Evolutionary conservation across 306 rosid species (phyloP).

Genomic region (Luffa aegyptiaca): DNA sequence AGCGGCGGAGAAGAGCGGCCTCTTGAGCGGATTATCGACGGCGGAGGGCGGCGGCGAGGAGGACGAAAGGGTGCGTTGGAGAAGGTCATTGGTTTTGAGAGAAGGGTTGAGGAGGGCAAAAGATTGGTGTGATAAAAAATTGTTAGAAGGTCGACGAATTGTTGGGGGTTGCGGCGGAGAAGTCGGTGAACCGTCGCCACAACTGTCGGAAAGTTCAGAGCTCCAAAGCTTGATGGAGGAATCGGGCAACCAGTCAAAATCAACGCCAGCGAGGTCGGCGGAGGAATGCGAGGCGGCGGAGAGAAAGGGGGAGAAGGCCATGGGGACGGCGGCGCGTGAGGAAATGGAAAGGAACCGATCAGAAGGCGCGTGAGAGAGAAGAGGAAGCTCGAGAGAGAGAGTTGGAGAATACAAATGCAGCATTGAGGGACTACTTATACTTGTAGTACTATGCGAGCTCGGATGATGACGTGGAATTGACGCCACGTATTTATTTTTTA

Average conservation of each 20-base stretch:
- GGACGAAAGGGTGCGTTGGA: constrained; percentile 26
- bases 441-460: constrained; percentile 2
- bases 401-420: not conserved
- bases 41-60: constrained; percentile 29
- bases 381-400: not conserved
- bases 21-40: constrained; percentile 10
- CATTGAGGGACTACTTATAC: constrained; percentile 8
- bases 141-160: not conserved
- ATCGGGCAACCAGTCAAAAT: constrained; percentile 29
- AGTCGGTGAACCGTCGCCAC: constrained; percentile 49
- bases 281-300: constrained; percentile 8
- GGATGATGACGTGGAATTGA: constrained; percentile 51
- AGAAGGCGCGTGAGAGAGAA: not conserved
- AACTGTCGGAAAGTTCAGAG: constrained; percentile 30
- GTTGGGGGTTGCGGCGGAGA: constrained; percentile 20
- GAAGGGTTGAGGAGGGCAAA: constrained; percentile 33
- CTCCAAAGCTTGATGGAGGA: constrained; percentile 27
- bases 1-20: constrained; percentile 51
- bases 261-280: constrained; percentile 4
- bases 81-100: constrained; percentile 28
- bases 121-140: constrained; percentile 35
- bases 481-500: constrained; percentile 13
- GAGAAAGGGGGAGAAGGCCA: constrained; percentile 26
- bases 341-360: not conserved
- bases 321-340: constrained; percentile 48